Conservation (phyloP, 2,329 filamentous ascomycete species). For the Neofusicoccum kwambonambiense region DNA sequence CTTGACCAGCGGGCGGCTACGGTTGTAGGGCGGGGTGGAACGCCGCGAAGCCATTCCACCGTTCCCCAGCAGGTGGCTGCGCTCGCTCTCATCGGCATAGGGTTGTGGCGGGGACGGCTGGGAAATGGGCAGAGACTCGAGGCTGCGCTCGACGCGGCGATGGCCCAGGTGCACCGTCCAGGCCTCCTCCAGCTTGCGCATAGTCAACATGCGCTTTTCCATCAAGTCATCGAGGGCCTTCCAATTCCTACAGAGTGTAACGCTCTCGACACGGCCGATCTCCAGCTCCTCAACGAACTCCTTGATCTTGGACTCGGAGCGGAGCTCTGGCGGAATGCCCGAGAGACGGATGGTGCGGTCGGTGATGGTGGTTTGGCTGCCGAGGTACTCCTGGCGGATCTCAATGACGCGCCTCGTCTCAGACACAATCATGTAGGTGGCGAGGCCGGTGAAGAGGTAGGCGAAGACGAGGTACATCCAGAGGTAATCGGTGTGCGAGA, state of each 20-base stretch:
- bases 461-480: conserved; percentile 96
- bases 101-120: conserved; percentile 44
- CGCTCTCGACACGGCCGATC: conserved; percentile 85
- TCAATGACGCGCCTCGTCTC: conserved; percentile 85
- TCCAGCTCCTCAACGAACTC: conserved; percentile 81
- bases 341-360: conserved; percentile 91
- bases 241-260: conserved; percentile 88
- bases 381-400: conserved; percentile 85
- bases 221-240: conserved; percentile 74
- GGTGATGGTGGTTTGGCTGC: conserved; percentile 90
- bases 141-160: conserved; percentile 48
- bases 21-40: conserved; percentile 37
- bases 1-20: conserved; percentile 64
- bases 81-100: conserved; percentile 50
- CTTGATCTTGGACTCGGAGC: conserved; percentile 80
- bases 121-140: conserved; percentile 51
- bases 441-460: conserved; percentile 83
- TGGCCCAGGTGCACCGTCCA: conserved; percentile 77
- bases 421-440: conserved; percentile 76
- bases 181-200: conserved; percentile 76
- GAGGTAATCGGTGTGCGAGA: conserved; percentile 60
- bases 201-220: conserved; percentile 59
- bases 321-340: conserved; percentile 76
- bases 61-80: conserved; percentile 57
- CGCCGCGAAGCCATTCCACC: background rate